phyloP scores from a whole-genome alignment of 192 early-diverging fungal genomes.

The Rhizoclosmatium globosum region DNA sequence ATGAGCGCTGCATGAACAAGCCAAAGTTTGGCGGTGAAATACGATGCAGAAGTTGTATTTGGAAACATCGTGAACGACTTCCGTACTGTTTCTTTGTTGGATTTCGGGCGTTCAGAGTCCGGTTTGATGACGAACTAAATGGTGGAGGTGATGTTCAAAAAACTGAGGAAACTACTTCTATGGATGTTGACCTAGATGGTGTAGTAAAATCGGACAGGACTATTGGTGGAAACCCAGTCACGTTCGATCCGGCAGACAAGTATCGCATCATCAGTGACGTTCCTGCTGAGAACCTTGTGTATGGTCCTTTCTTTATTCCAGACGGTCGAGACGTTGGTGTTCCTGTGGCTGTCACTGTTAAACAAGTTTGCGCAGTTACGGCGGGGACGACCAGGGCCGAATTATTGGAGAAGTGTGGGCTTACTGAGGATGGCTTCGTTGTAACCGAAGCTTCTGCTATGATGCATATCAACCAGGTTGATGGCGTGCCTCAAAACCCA shows the following conservation, averaged over 20 bases:
- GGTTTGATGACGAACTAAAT: not conserved
- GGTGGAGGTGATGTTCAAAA: not conserved
- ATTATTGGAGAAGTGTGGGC: not conserved
- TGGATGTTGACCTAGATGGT: not conserved
- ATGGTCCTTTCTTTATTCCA: conserved; percentile 29
- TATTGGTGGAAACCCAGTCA: not conserved
- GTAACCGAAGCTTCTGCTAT: not conserved
- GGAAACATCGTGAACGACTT: conserved; percentile 32
- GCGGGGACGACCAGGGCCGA: not conserved
- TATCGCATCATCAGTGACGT: conserved; percentile 13
- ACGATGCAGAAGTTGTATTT: conserved; percentile 31
- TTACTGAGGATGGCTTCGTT: too few species aligned
- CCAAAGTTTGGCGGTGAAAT: not conserved
- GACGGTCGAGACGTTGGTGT: not conserved
- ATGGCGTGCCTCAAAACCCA: too few species aligned
- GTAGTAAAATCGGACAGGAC: not conserved
- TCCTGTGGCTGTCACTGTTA: not conserved
- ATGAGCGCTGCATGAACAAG: conserved; percentile 32
- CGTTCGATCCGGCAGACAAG: not conserved
- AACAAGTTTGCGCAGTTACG: not conserved
- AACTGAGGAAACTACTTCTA: not conserved
- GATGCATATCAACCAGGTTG: too few species aligned
- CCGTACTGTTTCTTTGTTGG: conserved; percentile 30
- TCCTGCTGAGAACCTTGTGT: conserved; percentile 14
- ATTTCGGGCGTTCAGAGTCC: conserved; percentile 27